Base-by-base conservation (phyloP, 345 rosid genomes). In the Citrus trifoliata region DNA sequence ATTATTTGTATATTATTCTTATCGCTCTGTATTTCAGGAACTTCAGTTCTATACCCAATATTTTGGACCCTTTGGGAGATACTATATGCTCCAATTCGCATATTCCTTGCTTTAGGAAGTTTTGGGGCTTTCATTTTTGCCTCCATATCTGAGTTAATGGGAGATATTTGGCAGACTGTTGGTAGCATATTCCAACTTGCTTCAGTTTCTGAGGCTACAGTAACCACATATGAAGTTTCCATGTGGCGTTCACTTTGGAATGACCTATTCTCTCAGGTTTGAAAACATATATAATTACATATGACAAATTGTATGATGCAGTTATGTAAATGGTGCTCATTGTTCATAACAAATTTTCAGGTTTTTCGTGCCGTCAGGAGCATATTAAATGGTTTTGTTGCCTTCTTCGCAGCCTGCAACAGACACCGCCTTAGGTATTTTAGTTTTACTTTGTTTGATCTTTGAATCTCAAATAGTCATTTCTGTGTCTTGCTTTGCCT, bases 351-450 rank as follows among this genome's bases (percentile, higher is more conserved):
- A 0, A 75, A 53, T 59, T 85, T 85, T 79, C 95, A 96, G 97
- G 89, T 94, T 74, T 97, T 94, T 67, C 98, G 95, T 78, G 98
- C 98, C 51, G 85, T 97, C 21, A 93, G 90, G 87, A 92, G 97
- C 71, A 97, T 97, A 83, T 78, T 94, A 79, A 86, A 97, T 79
- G 99, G 99, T 28, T 88, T 93, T 76, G 91, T 91, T 35, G 99
- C 95, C 67, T 91, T 92, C 89, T 94, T 94, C 78, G 79, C 90
- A 35, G 90, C 98, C 35, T 97, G 99, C 89, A 94, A 97, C 86
- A 88, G 99, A 83, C 99, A 97, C 85, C 98, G 98, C 67, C 98
- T 97, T 56, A 93, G 99, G 99, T 97, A 83, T 78, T 21, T 14
- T 30, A 18, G 30, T 40, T 64, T 30, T 33, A 19, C 62, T 32